phyloP scores from a whole-genome alignment of 106 monocot species.

The Ottelia alismoides region DNA sequence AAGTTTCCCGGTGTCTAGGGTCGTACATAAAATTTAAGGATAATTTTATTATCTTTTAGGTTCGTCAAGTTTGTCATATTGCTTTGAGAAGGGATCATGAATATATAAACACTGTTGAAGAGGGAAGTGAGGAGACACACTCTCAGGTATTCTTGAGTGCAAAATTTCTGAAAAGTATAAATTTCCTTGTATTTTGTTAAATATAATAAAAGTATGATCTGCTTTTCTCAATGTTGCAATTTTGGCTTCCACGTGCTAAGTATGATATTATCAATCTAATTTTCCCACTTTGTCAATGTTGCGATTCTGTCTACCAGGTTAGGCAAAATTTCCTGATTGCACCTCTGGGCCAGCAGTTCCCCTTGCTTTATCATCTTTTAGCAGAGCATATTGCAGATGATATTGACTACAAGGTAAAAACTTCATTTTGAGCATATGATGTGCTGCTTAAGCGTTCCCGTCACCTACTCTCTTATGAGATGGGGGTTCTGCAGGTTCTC shows the following conservation, averaged over 20 bases:
- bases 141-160: slow-evolving; percentile 61
- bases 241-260: too few relatives aligned
- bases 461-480: background rate
- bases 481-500: slow-evolving; percentile 34
- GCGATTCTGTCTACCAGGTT: too few relatives aligned
- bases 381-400: slow-evolving; percentile 49
- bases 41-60: slow-evolving; percentile 16
- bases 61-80: slow-evolving; percentile 51
- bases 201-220: too few relatives aligned
- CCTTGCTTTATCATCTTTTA: slow-evolving; percentile 32
- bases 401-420: slow-evolving; percentile 48
- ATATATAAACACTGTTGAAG: slow-evolving; percentile 65
- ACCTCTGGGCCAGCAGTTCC: slow-evolving; percentile 40
- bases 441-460: too few relatives aligned
- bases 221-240: too few relatives aligned
- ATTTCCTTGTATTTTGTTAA: too few relatives aligned
- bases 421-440: too few relatives aligned
- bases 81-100: slow-evolving; percentile 56
- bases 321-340: slow-evolving; percentile 41
- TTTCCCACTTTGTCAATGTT: too few relatives aligned
- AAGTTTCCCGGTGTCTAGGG: background rate
- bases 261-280: too few relatives aligned
- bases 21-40: background rate
- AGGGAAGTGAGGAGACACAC: slow-evolving; percentile 70
- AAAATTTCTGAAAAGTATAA: too few relatives aligned